These are phyloP conservation scores for Aspergillus avenaceus DNA, from an alignment of 495 filamentous ascomycete species.

Conservation along the genomic window DNA sequence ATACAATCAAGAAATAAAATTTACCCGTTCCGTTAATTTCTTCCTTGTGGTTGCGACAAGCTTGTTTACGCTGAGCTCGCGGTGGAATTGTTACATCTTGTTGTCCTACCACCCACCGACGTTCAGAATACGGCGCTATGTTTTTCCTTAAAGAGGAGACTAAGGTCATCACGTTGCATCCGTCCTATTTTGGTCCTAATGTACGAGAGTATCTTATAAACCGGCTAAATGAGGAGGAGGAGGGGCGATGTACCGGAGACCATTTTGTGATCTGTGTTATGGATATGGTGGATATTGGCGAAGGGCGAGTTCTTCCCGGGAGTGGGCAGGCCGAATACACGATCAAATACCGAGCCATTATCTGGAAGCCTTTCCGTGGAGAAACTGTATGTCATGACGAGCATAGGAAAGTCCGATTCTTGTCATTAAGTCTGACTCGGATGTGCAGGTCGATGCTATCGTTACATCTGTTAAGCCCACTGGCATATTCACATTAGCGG, in stretches of 20 bases:
- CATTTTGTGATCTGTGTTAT: conserved; percentile 97
- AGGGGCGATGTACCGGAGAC: conserved; percentile 86
- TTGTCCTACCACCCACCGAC: background rate
- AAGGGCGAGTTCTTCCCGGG: conserved; percentile 85
- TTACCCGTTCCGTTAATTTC: no score
- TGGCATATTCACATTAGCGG: conserved; percentile 89
- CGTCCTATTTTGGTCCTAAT: conserved; percentile 90
- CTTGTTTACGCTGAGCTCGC: background rate
- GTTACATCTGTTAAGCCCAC: conserved; percentile 84
- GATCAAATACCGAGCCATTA: conserved; percentile 88
- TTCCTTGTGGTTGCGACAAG: background rate
- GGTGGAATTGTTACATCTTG: no score
- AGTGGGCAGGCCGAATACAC: conserved; percentile 91
- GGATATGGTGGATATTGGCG: conserved; percentile 87
- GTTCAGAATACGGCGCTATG: conserved; percentile 49
- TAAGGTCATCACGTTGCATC: conserved; percentile 87
- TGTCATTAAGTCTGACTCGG: background rate
- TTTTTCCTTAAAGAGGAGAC: conserved; percentile 97
- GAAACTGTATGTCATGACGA: conserved; percentile 69
- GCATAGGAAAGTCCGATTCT: background rate
- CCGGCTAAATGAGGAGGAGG: conserved; percentile 84
- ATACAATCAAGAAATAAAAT: no score
- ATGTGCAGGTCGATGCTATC: conserved; percentile 78
- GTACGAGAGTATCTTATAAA: conserved; percentile 84
- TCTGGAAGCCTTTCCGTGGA: conserved; percentile 95